Evolutionary conservation across 192 early-diverging fungal genomes (phyloP), one percentile per base, ranked within the genome.

Genomic region (Linnemannia zychae): DNA sequence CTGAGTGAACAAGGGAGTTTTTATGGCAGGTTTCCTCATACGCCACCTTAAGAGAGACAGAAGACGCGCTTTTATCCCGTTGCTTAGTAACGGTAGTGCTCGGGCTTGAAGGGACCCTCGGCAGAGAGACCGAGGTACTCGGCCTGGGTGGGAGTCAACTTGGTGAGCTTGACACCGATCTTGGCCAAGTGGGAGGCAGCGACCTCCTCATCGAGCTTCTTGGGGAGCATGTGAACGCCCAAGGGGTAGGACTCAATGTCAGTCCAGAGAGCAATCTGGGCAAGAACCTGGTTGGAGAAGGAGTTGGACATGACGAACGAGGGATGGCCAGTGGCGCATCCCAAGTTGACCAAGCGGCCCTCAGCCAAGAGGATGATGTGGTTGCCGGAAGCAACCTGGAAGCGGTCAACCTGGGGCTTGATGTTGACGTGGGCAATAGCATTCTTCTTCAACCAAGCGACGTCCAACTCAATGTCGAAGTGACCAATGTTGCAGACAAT

Each of bases 401-500:
- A 99, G 89, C 98, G 97, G 93, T 99, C 97, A 74, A 99, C 98
- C 90, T 98, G 97, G 80, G 97, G 94, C 95, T 99, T 99, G 94
- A 99, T 96, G 96, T 98, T 98, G 90, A 95, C 94, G 88, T 91
- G 90, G 79, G 90, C 90, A 77, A 87, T 89, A 79, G 97, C 95
- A 93, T 99, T 99, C 88, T 92, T 91, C 95, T 97, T 98, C 85
- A 99, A 91, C 98, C 98, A 99, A 73, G 96, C 96, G 74, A 98
- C 97, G 89, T 99, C 98, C 84, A 99, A 96, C 92, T 99, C 98
- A 87, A 97, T 93, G 92, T 99, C 98, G 80, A 99, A 99, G 93
- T 99, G 98, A 81, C 98, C 98, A 92, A 99, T 99, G 94, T 99
- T 99, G 96, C 98, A 99, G 79, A 99, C 97, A 80, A 99, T 99